phyloP scores from a whole-genome alignment of 2,329 filamentous ascomycete species.

The Verticillium tricorpus region DNA sequence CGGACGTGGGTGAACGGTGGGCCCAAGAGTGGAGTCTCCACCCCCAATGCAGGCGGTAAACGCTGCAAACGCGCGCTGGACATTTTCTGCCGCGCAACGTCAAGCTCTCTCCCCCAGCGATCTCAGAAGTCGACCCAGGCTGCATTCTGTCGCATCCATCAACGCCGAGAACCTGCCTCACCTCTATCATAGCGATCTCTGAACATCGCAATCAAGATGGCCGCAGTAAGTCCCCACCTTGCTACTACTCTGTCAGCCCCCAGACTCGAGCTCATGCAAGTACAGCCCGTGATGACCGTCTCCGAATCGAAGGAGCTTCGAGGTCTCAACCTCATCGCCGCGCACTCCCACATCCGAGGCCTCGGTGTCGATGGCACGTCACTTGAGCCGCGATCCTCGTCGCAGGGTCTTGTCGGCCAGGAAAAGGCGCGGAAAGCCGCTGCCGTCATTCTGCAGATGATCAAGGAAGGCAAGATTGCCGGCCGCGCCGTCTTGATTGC shows the following conservation, averaged over 20 bases:
- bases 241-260: not conserved
- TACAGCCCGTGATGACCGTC: slow-evolving; percentile 66
- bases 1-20: not conserved
- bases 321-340: slow-evolving; percentile 94
- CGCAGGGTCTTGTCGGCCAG: slow-evolving; percentile 93
- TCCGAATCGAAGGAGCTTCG: slow-evolving; percentile 94
- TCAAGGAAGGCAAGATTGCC: slow-evolving; percentile 97
- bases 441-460: slow-evolving; percentile 96
- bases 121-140: not conserved
- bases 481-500: slow-evolving; percentile 92
- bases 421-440: slow-evolving; percentile 95
- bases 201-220: slow-evolving; percentile 33
- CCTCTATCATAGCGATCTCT: not conserved
- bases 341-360: slow-evolving; percentile 95
- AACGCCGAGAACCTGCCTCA: not conserved
- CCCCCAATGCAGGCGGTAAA: not conserved
- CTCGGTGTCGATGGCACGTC: slow-evolving; percentile 90
- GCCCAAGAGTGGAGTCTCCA: not conserved
- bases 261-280: slow-evolving; percentile 1
- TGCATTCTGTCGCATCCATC: not conserved
- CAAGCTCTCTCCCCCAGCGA: not conserved
- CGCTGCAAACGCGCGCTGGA: not conserved
- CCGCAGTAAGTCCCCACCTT: slow-evolving; percentile 39
- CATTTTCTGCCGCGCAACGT: not conserved
- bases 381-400: slow-evolving; percentile 76